phyloP scores from a whole-genome alignment of 768 basidiomycete species.

The Termitomyces sp. region DNA sequence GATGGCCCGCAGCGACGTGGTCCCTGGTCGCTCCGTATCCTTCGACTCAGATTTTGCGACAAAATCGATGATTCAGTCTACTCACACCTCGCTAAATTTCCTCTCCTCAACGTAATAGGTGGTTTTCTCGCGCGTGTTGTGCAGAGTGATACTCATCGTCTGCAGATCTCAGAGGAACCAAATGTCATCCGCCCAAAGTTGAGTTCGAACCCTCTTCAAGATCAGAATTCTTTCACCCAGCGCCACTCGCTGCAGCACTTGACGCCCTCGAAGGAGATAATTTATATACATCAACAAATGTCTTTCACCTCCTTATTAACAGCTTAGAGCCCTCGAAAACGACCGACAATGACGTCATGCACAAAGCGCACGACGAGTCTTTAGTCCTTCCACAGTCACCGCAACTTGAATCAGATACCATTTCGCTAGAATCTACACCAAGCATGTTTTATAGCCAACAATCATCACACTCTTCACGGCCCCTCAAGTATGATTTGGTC shows the following conservation, averaged over 20 bases:
- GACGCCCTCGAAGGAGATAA: constrained; percentile 11
- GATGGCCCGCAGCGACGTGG: constrained; percentile 29
- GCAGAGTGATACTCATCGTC: constrained; percentile 7
- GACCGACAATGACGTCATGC: background rate
- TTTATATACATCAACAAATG: constrained; percentile 17
- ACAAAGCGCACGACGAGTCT: background rate
- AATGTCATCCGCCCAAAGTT: constrained; percentile 23
- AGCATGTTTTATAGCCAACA: constrained; percentile 14
- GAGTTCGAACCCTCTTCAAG: constrained; percentile 21
- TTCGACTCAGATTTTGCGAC: constrained; percentile 50
- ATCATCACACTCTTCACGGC: background rate
- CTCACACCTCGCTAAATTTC: constrained; percentile 39
- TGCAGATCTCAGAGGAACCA: constrained; percentile 47
- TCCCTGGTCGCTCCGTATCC: constrained; percentile 55
- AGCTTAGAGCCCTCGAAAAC: constrained; percentile 15
- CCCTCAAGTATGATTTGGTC: constrained; percentile 7
- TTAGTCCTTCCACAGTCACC: background rate
- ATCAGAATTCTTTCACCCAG: constrained; percentile 36
- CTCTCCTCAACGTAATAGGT: constrained; percentile 61
- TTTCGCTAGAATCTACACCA: constrained; percentile 4
- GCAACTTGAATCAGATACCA: background rate
- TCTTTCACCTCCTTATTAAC: constrained; percentile 20
- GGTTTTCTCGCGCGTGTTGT: constrained; percentile 18
- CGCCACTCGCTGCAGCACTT: constrained; percentile 32
- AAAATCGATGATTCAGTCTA: constrained; percentile 42